phyloP scores from a whole-genome alignment of 306 rosid genomes.

The Ceratonia siliqua region DNA sequence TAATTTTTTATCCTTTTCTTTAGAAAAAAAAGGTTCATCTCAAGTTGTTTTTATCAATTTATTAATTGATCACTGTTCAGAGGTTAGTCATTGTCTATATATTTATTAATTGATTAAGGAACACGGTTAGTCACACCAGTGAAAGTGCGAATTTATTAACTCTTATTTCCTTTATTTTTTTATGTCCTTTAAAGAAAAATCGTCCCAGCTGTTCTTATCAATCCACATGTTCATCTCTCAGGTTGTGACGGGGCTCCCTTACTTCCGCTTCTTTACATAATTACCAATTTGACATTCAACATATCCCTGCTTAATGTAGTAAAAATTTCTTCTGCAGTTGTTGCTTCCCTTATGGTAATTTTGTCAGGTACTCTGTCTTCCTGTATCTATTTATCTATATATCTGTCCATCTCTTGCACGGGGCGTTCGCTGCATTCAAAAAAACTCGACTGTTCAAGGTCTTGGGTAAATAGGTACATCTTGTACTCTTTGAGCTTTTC shows the following conservation, averaged over 20 bases:
- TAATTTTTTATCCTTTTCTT: constrained; percentile 2
- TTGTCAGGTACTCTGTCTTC: constrained; percentile 66
- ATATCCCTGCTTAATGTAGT: constrained; percentile 70
- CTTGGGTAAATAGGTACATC: not conserved
- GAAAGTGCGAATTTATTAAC: constrained; percentile 1
- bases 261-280: constrained; percentile 81
- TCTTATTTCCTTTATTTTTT: constrained; percentile 15
- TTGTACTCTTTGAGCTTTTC: not conserved
- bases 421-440: not conserved
- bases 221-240: constrained; percentile 33
- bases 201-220: constrained; percentile 3
- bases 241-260: constrained; percentile 85
- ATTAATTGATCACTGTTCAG: not conserved
- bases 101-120: not conserved
- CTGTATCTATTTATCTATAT: not conserved
- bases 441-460: not conserved
- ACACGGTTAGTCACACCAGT: not conserved
- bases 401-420: not conserved
- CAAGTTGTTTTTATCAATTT: not conserved
- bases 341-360: constrained; percentile 76
- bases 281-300: constrained; percentile 73
- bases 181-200: not conserved
- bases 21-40: not conserved
- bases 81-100: not conserved
- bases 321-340: constrained; percentile 79